phyloP scores from a whole-genome alignment of 495 filamentous ascomycete genomes.

The Massariosphaeria phaeospora region DNA sequence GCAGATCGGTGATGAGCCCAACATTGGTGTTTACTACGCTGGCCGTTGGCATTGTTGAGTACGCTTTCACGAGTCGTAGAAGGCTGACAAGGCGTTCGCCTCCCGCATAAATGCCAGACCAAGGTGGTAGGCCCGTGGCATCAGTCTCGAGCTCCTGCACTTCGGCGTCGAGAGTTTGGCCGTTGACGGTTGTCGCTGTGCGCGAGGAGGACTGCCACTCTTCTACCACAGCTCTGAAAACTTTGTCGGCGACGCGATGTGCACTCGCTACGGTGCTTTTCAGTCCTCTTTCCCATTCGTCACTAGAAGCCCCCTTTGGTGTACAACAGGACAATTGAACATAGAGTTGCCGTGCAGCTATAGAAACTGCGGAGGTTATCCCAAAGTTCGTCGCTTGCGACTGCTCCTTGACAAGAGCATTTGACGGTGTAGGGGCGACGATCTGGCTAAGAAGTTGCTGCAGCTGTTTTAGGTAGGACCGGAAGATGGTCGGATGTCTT shows the following conservation, averaged over 20 bases:
- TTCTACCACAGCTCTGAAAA: conserved; percentile 72
- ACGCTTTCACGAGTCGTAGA: conserved; percentile 51
- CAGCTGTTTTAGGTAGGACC: conserved; percentile 66
- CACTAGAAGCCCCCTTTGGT: conserved; percentile 63
- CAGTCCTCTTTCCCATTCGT: conserved; percentile 68
- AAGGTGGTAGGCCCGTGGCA: conserved; percentile 54
- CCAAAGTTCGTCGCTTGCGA: neutral
- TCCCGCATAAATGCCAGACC: conserved; percentile 68
- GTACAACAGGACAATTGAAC: conserved; percentile 68
- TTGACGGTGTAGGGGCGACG: conserved; percentile 52
- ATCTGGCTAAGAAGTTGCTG: conserved; percentile 53
- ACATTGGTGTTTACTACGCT: conserved; percentile 58
- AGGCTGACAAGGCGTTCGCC: conserved; percentile 61
- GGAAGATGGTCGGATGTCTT: conserved; percentile 71
- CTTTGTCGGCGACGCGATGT: conserved; percentile 63
- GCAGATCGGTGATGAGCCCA: conserved; percentile 58
- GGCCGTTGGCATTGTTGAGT: conserved; percentile 56
- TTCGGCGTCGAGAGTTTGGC: conserved; percentile 36
- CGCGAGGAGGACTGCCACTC: conserved; percentile 64
- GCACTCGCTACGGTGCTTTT: conserved; percentile 53
- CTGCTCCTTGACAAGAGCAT: conserved; percentile 3
- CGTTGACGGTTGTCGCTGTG: conserved; percentile 21
- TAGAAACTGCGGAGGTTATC: conserved; percentile 12
- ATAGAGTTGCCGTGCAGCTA: conserved; percentile 45
- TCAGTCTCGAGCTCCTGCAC: conserved; percentile 42